A percentile compares a stretch with the other conserved stretches of the same genome.
These are phyloP conservation scores for Chaetomiaceae sp. DNA, from an alignment of 2,329 filamentous ascomycete genomes.

Conservation along the genomic window DNA sequence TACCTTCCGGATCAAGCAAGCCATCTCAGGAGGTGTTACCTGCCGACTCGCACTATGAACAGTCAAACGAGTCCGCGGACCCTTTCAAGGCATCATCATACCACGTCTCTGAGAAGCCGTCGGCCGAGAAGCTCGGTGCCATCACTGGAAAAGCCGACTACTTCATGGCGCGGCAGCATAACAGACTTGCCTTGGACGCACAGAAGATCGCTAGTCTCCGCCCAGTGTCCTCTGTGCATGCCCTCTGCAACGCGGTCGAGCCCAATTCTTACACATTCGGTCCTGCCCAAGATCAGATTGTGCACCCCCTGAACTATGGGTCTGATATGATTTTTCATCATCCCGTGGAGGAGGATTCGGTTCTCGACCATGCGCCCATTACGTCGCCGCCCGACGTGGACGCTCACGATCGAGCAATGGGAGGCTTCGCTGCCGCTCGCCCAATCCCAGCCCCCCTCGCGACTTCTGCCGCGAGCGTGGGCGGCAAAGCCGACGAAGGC, in stretches of 20 bases:
- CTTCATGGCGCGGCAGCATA: constrained; percentile 25
- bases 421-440: too few species aligned
- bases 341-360: too few species aligned
- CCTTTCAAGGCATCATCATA: background rate
- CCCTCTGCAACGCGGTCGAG: constrained; percentile 13
- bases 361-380: too few species aligned
- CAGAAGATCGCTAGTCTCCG: background rate
- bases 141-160: constrained; percentile 24
- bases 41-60: background rate
- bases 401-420: too few species aligned
- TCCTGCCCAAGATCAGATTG: too few species aligned
- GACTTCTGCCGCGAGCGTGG: background rate
- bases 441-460: background rate
- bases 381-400: too few species aligned
- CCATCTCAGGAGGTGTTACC: background rate
- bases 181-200: constrained; percentile 17
- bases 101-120: background rate
- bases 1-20: background rate
- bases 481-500: background rate
- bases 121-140: constrained; percentile 14
- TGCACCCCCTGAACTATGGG: too few species aligned
- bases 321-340: too few species aligned
- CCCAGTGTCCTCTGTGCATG: constrained; percentile 6
- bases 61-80: background rate
- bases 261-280: too few species aligned